Evolutionary conservation across 495 filamentous ascomycete genomes (phyloP).

Genomic region (Geopyxis carbonaria): DNA sequence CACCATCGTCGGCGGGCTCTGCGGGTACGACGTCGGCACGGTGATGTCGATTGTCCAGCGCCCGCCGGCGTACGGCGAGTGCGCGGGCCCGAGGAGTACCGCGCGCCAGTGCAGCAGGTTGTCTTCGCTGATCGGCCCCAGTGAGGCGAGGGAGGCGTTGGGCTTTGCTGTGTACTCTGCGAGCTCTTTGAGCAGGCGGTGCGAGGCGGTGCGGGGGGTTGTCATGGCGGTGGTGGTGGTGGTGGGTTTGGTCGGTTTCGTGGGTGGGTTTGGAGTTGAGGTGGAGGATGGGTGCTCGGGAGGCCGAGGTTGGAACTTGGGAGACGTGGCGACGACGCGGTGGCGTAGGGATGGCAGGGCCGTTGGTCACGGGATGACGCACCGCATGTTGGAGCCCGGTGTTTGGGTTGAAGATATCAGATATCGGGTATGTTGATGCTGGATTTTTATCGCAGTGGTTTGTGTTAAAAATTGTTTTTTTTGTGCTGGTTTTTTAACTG

Average conservation of each 20-base stretch:
- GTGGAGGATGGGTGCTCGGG: too few relatives aligned
- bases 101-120: slow-evolving; percentile 50
- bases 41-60: slow-evolving; percentile 65
- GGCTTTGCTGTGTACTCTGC: slow-evolving; percentile 6
- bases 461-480: too few relatives aligned
- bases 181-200: slow-evolving; percentile 16
- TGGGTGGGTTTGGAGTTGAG: too few relatives aligned
- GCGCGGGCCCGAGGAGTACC: slow-evolving; percentile 39
- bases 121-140: slow-evolving; percentile 30
- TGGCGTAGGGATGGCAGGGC: too few relatives aligned
- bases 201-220: not conserved
- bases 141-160: slow-evolving; percentile 11
- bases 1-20: slow-evolving; percentile 51
- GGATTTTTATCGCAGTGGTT: too few relatives aligned
- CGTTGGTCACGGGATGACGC: too few relatives aligned
- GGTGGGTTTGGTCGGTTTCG: not conserved
- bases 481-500: too few relatives aligned
- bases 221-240: not conserved
- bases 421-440: too few relatives aligned
- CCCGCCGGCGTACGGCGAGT: slow-evolving; percentile 36
- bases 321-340: too few relatives aligned
- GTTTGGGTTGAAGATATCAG: too few relatives aligned
- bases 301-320: too few relatives aligned
- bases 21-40: slow-evolving; percentile 65
- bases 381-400: too few relatives aligned